A percentile compares a stretch with the other conserved stretches of the same genome.
Evolutionary conservation across 345 rosid species (phyloP).

Genomic region (Lepidium sativum): DNA sequence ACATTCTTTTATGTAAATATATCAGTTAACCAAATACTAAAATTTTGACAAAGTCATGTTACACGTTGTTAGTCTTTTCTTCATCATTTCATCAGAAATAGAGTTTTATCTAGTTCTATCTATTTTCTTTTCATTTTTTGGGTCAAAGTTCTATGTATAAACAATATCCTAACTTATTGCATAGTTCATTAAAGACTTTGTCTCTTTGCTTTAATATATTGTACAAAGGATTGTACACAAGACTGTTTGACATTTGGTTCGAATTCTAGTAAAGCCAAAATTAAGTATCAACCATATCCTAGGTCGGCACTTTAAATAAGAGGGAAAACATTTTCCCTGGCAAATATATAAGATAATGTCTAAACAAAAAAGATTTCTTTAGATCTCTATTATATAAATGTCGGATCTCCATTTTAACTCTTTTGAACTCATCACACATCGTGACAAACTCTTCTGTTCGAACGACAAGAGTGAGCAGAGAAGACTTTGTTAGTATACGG

Average conservation of each 20-base stretch:
- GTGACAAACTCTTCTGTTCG: neutral
- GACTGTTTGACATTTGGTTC: neutral
- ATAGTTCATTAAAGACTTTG: neutral
- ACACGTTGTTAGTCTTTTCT: neutral
- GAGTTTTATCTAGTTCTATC: neutral
- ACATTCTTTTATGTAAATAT: neutral
- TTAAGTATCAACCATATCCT: neutral
- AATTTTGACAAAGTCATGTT: neutral
- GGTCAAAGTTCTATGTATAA: neutral
- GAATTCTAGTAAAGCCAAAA: neutral
- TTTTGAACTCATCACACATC: neutral
- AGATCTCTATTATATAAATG: neutral
- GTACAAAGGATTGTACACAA: too few species aligned
- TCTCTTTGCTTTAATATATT: neutral
- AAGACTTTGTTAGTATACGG: slow-evolving; percentile 1
- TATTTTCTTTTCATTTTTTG: too few species aligned
- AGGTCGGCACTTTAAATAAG: neutral
- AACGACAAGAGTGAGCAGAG: neutral
- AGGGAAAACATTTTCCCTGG: neutral
- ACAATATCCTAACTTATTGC: neutral
- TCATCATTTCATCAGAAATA: neutral
- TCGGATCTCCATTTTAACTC: neutral
- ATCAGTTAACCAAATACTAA: neutral
- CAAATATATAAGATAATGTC: neutral
- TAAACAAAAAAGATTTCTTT: neutral